A percentile compares a stretch with the other conserved stretches of the same genome.
phyloP scores from a whole-genome alignment of 306 rosid species.

The Abrus precatorius region DNA sequence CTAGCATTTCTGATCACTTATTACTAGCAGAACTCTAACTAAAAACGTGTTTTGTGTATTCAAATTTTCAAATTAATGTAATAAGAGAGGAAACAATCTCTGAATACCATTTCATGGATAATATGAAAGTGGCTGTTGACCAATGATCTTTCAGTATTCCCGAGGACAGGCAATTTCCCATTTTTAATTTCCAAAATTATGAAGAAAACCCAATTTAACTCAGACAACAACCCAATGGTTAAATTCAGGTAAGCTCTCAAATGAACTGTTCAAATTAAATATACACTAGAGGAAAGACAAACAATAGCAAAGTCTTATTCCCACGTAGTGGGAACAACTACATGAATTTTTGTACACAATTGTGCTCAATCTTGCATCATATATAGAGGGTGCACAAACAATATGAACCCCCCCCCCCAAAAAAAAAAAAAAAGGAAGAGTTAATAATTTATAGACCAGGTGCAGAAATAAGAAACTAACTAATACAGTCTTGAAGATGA shows the following conservation, averaged over 20 bases:
- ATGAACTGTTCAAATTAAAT: background rate
- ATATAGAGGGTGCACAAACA: background rate
- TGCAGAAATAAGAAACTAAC: background rate
- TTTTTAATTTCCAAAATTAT: background rate
- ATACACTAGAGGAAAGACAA: background rate
- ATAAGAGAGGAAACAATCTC: background rate
- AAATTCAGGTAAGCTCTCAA: background rate
- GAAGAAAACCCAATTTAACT: conserved; percentile 3
- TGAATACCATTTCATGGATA: background rate
- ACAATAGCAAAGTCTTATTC: background rate
- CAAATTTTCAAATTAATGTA: background rate
- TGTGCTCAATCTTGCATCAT: background rate
- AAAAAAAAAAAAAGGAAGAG: background rate
- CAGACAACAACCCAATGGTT: background rate
- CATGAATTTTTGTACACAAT: conserved; percentile 2
- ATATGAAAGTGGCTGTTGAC: conserved; percentile 22
- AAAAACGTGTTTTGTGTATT: background rate
- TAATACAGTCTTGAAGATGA: background rate
- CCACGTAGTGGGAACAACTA: background rate
- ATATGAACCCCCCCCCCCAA: no score
- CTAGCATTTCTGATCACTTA: background rate
- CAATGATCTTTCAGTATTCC: background rate
- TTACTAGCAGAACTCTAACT: background rate
- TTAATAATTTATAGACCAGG: background rate
- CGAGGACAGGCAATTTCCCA: background rate